These are phyloP conservation scores for Geoglossum glabrum DNA, from an alignment of 495 filamentous ascomycete genomes.

Conservation along the genomic window DNA sequence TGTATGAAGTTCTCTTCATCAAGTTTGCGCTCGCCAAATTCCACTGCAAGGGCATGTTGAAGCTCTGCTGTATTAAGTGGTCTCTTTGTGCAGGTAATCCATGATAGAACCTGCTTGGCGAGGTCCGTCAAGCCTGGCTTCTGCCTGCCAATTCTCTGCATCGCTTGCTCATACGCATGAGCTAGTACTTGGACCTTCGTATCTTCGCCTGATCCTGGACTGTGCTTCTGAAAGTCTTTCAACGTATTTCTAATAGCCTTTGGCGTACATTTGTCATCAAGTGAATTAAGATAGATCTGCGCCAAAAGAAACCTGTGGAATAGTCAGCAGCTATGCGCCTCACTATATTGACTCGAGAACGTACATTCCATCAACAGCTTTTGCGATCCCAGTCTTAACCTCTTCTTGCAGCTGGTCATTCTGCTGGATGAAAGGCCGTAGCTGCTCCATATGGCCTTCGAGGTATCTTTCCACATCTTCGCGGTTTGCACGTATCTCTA, in stretches of 20 bases:
- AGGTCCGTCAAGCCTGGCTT: slow-evolving; percentile 10
- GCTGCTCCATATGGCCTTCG: slow-evolving; percentile 5
- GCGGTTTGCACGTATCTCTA: slow-evolving; percentile 15
- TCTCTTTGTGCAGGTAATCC: slow-evolving; percentile 5
- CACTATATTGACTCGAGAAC: no score
- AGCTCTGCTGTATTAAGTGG: slow-evolving; percentile 25
- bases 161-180: slow-evolving; percentile 23
- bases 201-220: no score
- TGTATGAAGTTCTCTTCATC: slow-evolving; percentile 22
- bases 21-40: slow-evolving; percentile 15
- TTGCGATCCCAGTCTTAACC: slow-evolving; percentile 7
- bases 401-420: slow-evolving; percentile 6
- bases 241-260: slow-evolving; percentile 19
- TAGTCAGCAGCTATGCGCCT: slow-evolving; percentile 1
- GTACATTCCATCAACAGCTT: slow-evolving; percentile 13
- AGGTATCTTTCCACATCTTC: slow-evolving; percentile 18
- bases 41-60: slow-evolving; percentile 26
- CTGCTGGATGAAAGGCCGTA: slow-evolving; percentile 6
- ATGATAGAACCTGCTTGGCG: slow-evolving; percentile 18
- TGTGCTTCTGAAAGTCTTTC: slow-evolving; percentile 13
- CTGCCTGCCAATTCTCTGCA: slow-evolving; percentile 25
- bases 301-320: slow-evolving; percentile 32
- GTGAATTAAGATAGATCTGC: slow-evolving; percentile 11
- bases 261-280: slow-evolving; percentile 13
- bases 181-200: slow-evolving; percentile 11